Evolutionary conservation across 345 rosid species (phyloP), one percentile per base, ranked within the genome.

Genomic region (Populus euphratica): DNA sequence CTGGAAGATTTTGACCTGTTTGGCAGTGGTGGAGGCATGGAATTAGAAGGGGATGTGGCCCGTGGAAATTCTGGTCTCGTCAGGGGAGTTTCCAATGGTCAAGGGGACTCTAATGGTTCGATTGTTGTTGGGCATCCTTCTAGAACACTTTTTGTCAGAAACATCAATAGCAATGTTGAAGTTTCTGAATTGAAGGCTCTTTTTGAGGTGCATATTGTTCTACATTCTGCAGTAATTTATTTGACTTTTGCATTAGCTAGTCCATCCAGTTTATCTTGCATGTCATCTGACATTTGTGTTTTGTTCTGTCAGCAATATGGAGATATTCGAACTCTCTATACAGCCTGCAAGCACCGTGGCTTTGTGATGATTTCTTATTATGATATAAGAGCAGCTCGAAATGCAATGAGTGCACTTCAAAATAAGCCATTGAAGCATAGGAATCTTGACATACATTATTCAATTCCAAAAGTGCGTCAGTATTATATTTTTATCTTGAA

Each of bases 21-120:
- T 73, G 88, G 94, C 85, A 91, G 93, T 82, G 90, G 88, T 38
- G 99, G 99, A 59, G 99, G 99, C 77, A 78, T 95, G 98, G 99
- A 95, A 79, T 85, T 95, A 21, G 82, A 79, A 77, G 94, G 93
- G 50, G 92, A 89, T 79, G 89, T 61, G 74, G 69, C 50, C 80
- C 78, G 64, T 83, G 78, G 72, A 85, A 73, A 70, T 18, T 80
- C 81, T 67, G 85, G 56, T 73, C 76, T 81, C 77, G 69, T n/a
- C 69, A 79, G 66, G 23, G 78, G 83, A 25, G 77, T 75, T 74
- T 63, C 75, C 62, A 81, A 78, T 70, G 87, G 84, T 29, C 89
- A 83, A 54, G 91, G 89, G 72, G 84, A 72, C 69, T 56, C 84
- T 74, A 86, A 81, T 81, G 91, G 88, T 82, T 86, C 89, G 41